These are phyloP conservation scores for Oxyria digyna DNA, from an alignment of 148 eudicot genomes.

Conservation along the genomic window DNA sequence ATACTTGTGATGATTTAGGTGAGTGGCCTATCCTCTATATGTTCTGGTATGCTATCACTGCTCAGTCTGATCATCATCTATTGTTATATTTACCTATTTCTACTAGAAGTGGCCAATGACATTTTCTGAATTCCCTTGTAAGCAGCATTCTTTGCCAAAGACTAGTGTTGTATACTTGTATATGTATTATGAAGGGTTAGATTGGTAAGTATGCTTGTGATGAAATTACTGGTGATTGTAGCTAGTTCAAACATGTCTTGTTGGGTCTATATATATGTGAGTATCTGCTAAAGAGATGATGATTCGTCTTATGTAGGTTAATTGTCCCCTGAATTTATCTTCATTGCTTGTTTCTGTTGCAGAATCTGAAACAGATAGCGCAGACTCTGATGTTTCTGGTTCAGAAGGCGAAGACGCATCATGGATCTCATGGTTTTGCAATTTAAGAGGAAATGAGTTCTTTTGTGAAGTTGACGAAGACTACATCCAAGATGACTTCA, in stretches of 20 bases:
- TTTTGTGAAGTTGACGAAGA: conserved; percentile 22
- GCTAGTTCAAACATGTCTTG: background rate
- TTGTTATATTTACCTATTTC: too few relatives aligned
- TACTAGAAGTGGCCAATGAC: too few relatives aligned
- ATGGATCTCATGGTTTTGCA: conserved; percentile 40
- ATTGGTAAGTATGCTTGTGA: too few relatives aligned
- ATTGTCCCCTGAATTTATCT: conserved; percentile 3
- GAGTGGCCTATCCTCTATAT: background rate
- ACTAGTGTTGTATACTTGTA: background rate
- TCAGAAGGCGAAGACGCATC: conserved; percentile 55
- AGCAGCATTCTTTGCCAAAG: too few relatives aligned
- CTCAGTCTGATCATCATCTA: background rate
- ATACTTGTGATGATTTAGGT: background rate
- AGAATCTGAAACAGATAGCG: conserved; percentile 52
- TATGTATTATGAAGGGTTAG: too few relatives aligned
- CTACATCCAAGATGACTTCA: conserved; percentile 20
- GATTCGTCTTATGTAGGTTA: background rate
- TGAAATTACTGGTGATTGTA: too few relatives aligned
- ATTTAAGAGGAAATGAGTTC: conserved; percentile 14
- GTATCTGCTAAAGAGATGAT: background rate
- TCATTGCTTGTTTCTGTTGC: conserved; percentile 8
- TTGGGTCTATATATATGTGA: too few relatives aligned
- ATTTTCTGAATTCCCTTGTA: too few relatives aligned
- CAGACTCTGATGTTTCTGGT: conserved; percentile 48
- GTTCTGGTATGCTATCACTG: background rate